Evolutionary conservation across 2,329 filamentous ascomycete species (phyloP).

Genomic region (Aspergillus clavatus): DNA sequence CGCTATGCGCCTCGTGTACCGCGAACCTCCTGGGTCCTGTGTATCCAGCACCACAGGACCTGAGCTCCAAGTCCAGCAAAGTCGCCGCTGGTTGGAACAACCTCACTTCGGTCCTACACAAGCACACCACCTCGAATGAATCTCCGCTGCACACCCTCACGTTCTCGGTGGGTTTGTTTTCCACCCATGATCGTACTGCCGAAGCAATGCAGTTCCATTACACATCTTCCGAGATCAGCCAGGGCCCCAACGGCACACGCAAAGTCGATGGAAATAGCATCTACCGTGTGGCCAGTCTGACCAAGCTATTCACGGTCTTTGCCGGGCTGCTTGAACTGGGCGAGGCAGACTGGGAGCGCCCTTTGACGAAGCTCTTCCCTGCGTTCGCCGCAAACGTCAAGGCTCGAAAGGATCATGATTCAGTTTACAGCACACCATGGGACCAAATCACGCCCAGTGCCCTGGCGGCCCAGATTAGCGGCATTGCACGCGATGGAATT

Average conservation of each 20-base stretch:
- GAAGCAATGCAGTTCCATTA: slow-evolving; percentile 34
- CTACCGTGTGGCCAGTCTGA: slow-evolving; percentile 41
- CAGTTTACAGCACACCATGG: slow-evolving; percentile 40
- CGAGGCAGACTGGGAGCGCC: slow-evolving; percentile 38
- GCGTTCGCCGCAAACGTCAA: slow-evolving; percentile 27
- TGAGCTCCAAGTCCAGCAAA: slow-evolving; percentile 30
- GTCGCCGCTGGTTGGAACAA: slow-evolving; percentile 33
- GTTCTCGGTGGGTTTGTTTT: slow-evolving; percentile 41
- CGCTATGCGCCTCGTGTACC: slow-evolving; percentile 4
- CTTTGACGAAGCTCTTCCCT: slow-evolving; percentile 46
- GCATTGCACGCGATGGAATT: slow-evolving; percentile 34
- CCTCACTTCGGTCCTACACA: slow-evolving; percentile 20
- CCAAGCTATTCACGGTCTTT: slow-evolving; percentile 39
- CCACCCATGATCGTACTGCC: slow-evolving; percentile 31
- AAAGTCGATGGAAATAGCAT: slow-evolving; percentile 41
- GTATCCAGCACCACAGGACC: slow-evolving; percentile 33
- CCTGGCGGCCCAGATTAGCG: slow-evolving; percentile 45
- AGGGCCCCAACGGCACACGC: slow-evolving; percentile 27
- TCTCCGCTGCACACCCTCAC: slow-evolving; percentile 29
- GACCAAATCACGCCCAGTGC: slow-evolving; percentile 46
- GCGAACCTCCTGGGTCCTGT: slow-evolving; percentile 26
- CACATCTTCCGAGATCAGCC: slow-evolving; percentile 29
- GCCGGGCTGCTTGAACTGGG: slow-evolving; percentile 34
- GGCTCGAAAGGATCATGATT: slow-evolving; percentile 20
- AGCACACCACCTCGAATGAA: slow-evolving; percentile 3